A percentile compares a stretch with the other conserved stretches of the same genome.
Evolutionary conservation across 2,329 filamentous ascomycete genomes (phyloP).

Genomic region (Mariannaea elegans): DNA sequence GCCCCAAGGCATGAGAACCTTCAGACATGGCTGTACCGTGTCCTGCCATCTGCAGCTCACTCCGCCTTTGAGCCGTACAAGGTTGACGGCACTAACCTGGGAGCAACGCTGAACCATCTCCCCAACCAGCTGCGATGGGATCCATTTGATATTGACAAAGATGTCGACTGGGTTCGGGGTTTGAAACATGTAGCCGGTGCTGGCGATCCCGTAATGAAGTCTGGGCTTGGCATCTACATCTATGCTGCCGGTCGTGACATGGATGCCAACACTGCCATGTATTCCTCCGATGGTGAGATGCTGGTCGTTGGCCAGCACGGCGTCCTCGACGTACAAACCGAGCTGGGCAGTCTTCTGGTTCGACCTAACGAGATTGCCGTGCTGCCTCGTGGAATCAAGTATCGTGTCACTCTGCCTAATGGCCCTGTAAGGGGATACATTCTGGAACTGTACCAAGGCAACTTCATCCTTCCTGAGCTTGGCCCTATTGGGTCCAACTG

Average conservation of each 20-base stretch:
- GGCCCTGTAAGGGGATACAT: slow-evolving; percentile 76
- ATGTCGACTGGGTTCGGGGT: slow-evolving; percentile 61
- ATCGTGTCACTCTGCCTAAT: slow-evolving; percentile 70
- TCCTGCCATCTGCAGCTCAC: slow-evolving; percentile 70
- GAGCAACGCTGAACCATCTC: slow-evolving; percentile 45
- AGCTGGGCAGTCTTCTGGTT: slow-evolving; percentile 77
- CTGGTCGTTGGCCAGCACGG: slow-evolving; percentile 80
- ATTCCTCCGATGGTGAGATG: slow-evolving; percentile 84
- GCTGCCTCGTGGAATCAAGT: slow-evolving; percentile 77
- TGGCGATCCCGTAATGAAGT: slow-evolving; percentile 81
- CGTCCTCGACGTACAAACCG: slow-evolving; percentile 77
- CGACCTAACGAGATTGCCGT: slow-evolving; percentile 80
- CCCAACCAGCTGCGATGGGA: slow-evolving; percentile 88
- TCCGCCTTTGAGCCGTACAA: slow-evolving; percentile 51
- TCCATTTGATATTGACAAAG: slow-evolving; percentile 76
- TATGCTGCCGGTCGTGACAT: slow-evolving; percentile 83
- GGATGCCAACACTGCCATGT: slow-evolving; percentile 76
- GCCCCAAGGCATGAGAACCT: slow-evolving; percentile 73
- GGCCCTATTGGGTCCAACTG: slow-evolving; percentile 78
- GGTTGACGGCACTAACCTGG: slow-evolving; percentile 1
- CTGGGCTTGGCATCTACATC: slow-evolving; percentile 82
- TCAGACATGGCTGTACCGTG: slow-evolving; percentile 77
- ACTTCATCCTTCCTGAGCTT: slow-evolving; percentile 75
- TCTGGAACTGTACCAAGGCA: slow-evolving; percentile 76
- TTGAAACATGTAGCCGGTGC: slow-evolving; percentile 79